Base-by-base conservation (phyloP, 441 rosid species). In the Populus hybrid region DNA sequence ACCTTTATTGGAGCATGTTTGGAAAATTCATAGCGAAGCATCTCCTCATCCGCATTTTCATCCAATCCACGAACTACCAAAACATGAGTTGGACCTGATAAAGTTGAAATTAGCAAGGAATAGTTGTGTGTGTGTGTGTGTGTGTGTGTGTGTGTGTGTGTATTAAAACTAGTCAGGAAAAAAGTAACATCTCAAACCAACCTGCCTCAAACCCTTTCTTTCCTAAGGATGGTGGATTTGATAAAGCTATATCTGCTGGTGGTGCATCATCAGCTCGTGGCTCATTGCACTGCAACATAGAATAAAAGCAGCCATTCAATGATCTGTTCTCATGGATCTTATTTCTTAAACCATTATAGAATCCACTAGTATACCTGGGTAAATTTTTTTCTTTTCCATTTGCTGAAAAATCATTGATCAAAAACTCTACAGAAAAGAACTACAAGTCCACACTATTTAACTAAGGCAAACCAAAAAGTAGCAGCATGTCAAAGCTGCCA, bases 1-100 rank as follows among this genome's bases (percentile, higher is more conserved):
- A 94, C 99, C 95, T 94, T 95, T 46, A 95, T 94, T 59, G 98
- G 97, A 80, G 98, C 99, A 85, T 95, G 97, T 81, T 95, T 95
- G 76, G 99, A 95, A 77, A 95, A 95, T 83, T 95, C 99, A 84
- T 94, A 92, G 50, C 97, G 97, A 85, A 95, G 87, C 95, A 92
- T 90, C 84, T 90, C 99, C 86, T 95, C 99, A 72, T 95, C 99
- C 76, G 98, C 99, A 89, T 95, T 90, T 86, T 94, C 98, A 78
- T 94, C 97, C 93, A 95, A 87, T 70, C 98, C 99, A 72, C 98
- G 97, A 76, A 94, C 97, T 83, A 95, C 98, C 85, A 95, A 80
- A 74, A 95, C 99, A 92, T 95, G 95, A 35, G 97, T 92, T 68
- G 98, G 99, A 81, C 98, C 99, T 95, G 87, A 59, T 59, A 61